phyloP scores from a whole-genome alignment of 345 rosid species.

The Brassica nigra region DNA sequence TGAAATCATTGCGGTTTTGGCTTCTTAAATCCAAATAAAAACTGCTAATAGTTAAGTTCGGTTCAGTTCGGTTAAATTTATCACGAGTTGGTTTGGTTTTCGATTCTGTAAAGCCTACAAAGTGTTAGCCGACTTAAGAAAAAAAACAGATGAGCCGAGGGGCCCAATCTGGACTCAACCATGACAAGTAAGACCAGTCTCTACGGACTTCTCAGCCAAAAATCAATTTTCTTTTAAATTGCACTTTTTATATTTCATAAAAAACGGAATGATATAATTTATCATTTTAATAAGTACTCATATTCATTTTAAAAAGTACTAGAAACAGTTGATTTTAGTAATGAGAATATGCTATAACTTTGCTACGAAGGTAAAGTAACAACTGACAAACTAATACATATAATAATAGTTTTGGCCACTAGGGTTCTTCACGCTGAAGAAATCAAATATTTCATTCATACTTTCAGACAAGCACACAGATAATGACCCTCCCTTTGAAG shows the following conservation, averaged over 20 bases:
- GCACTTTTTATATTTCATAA: neutral
- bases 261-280: neutral
- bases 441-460: neutral
- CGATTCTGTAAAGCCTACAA: neutral
- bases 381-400: neutral
- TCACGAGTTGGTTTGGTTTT: neutral
- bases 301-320: neutral
- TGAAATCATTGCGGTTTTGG: neutral
- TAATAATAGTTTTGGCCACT: neutral
- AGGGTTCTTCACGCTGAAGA: conserved; percentile 13
- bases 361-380: neutral
- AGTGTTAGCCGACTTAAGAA: neutral
- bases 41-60: too few species aligned
- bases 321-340: neutral
- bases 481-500: neutral
- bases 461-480: conserved; percentile 4
- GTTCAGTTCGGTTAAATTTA: too few species aligned
- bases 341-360: neutral
- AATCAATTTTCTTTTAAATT: neutral
- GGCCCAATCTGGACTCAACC: neutral
- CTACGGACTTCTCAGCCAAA: neutral
- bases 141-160: neutral
- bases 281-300: neutral
- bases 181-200: neutral
- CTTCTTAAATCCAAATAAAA: too few species aligned